A percentile compares a stretch with the other conserved stretches of the same genome.
Conservation (phyloP, 139 green algal species). For the Mychonastes homosphaera region DNA sequence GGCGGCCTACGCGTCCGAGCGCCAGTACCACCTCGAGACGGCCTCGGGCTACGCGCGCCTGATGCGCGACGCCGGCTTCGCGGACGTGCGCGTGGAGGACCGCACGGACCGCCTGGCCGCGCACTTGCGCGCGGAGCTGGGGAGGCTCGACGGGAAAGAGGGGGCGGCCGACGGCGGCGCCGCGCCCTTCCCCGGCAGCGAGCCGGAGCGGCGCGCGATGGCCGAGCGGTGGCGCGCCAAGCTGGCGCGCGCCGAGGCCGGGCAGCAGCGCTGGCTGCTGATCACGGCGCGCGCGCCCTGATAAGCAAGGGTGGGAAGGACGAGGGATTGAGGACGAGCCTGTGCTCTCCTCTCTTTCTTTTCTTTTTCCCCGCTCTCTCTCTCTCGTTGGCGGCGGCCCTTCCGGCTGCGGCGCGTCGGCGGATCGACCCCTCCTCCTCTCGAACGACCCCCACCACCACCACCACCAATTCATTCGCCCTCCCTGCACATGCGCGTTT, state of each 20-base stretch:
- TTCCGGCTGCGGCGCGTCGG: too few species aligned
- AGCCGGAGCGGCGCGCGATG: constrained; percentile 35
- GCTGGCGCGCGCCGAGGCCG: constrained; percentile 41
- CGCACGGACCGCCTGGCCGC: constrained; percentile 19
- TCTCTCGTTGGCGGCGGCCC: too few species aligned
- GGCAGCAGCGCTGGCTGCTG: constrained; percentile 59
- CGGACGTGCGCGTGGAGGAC: constrained; percentile 35
- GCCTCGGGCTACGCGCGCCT: constrained; percentile 39
- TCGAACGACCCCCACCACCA: too few species aligned
- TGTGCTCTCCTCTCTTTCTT: too few species aligned
- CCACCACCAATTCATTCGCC: too few species aligned
- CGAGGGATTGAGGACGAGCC: too few species aligned
- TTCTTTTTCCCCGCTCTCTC: too few species aligned
- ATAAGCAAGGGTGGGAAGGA: too few species aligned
- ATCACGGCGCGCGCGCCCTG: too few species aligned
- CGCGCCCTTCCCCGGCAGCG: not conserved
- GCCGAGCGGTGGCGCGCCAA: constrained; percentile 58
- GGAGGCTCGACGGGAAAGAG: not conserved
- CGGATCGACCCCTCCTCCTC: too few species aligned
- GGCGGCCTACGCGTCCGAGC: constrained; percentile 51
- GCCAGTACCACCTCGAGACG: constrained; percentile 53
- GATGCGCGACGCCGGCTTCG: constrained; percentile 52
- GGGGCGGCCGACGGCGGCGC: not conserved
- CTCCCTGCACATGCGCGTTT: too few species aligned
- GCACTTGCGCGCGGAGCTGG: not conserved